Base-by-base conservation (phyloP, 192 early-diverging fungal species). In the Glomus cerebriforme region DNA sequence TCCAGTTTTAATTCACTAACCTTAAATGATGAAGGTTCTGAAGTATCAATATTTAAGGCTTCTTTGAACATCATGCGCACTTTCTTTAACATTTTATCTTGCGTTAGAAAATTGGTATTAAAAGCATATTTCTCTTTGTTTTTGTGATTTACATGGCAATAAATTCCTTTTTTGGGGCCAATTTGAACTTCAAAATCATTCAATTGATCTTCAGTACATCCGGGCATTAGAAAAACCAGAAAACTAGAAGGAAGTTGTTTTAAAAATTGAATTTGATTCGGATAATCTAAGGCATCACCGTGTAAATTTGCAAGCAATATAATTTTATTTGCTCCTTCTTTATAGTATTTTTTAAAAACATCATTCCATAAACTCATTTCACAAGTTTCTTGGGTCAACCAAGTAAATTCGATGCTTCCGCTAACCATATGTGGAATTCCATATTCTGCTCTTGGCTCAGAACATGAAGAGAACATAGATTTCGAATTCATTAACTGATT, bases 261-360 rank as follows among this genome's bases (percentile, higher is more conserved):
- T 69, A 78, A 24, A 49, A 68, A 78, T 45, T 47, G 13, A 29
- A 78, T 71, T 65, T 69, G 64, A 24, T 78, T 26, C 2, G 77
- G 66, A 78, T 78, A 68, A 59, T 78, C 66, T 34, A 78, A 65
- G 5, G 77, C 77, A 65, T 78, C 77, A 12, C 77, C 77, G 45
- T 78, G 77, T 69, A 78, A 78, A 78, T 78, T 78, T 31, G 77
- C 77, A 49, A 78, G 66, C 43, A 78, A 69, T 1, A 37, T 66
- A 27, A 78, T 70, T 15, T 65, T 13, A 1, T 68, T 78, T 71
- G 39, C 13, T 26, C 66, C 77, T 43, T 69, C 22, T 71, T 69
- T 35, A 29, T 78, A 78, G 6, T 78, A 78, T 17, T 6, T 37
- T 69, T 78, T n/a, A 32, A 78, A 43, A 13, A 78, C 77, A 43